A percentile compares a stretch with the other conserved stretches of the same genome.
Conservation (phyloP, 139 green algal genomes). For the Asterochloris sp. region DNA sequence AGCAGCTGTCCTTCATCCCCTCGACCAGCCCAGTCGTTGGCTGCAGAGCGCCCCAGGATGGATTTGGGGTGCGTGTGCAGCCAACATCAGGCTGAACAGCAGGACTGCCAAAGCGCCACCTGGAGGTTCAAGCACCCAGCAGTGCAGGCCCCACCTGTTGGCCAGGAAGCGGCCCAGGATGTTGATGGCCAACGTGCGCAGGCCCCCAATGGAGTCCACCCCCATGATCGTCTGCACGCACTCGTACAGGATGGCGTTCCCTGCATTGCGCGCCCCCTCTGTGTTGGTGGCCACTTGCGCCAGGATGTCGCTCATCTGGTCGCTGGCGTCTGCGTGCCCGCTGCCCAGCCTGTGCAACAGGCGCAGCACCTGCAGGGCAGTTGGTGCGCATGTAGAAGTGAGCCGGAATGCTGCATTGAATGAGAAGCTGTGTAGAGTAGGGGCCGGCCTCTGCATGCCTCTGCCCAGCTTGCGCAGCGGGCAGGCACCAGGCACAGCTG, state of each 20-base stretch:
- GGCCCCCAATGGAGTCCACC: slow-evolving; percentile 84
- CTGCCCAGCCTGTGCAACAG: slow-evolving; percentile 83
- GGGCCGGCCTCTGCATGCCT: not conserved
- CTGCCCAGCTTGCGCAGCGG: not conserved
- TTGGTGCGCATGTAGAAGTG: not conserved
- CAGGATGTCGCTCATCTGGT: slow-evolving; percentile 96
- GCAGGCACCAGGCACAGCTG: not conserved
- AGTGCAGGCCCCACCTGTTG: not conserved
- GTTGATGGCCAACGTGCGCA: slow-evolving; percentile 96
- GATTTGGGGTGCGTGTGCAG: no score
- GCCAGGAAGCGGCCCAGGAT: slow-evolving; percentile 86
- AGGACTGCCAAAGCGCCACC: no score
- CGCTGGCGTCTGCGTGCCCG: slow-evolving; percentile 81
- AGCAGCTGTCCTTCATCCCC: no score
- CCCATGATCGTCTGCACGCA: slow-evolving; percentile 92
- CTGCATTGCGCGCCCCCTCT: slow-evolving; percentile 79
- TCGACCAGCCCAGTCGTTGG: no score
- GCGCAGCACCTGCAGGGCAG: slow-evolving; percentile 61
- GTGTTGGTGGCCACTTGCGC: slow-evolving; percentile 90
- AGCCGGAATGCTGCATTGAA: not conserved
- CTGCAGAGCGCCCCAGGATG: no score
- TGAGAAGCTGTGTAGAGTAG: not conserved
- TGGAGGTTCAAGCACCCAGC: no score
- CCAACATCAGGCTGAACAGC: no score
- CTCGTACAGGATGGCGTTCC: slow-evolving; percentile 97